Percentiles rank a stretch among this genome's conserved stretches.
These are phyloP conservation scores for Hemerocallis citrina DNA, from an alignment of 106 monocot genomes.

Conservation along the genomic window DNA sequence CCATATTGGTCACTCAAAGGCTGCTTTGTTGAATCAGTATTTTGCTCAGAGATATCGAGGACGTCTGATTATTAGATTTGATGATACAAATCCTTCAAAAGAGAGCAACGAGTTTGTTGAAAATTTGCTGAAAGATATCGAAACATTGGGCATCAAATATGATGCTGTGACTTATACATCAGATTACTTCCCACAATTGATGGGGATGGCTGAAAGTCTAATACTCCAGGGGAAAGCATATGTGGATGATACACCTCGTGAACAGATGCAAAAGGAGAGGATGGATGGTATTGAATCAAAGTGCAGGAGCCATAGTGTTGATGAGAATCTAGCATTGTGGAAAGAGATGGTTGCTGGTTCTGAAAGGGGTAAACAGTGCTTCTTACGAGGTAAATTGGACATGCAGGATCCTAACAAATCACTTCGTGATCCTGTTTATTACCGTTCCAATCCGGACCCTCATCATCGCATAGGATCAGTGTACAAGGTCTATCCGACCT, in stretches of 20 bases:
- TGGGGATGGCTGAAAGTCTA: constrained; percentile 84
- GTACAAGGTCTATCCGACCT: constrained; percentile 93
- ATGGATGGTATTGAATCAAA: constrained; percentile 97
- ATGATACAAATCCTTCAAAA: constrained; percentile 98
- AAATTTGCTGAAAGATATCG: constrained; percentile 72
- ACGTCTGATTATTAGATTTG: constrained; percentile 73
- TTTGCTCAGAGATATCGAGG: constrained; percentile 82
- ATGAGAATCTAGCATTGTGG: constrained; percentile 78
- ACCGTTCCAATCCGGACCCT: constrained; percentile 66
- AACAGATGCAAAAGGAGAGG: constrained; percentile 92
- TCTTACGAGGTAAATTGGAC: constrained; percentile 81
- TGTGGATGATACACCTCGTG: constrained; percentile 90
- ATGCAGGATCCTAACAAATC: constrained; percentile 97
- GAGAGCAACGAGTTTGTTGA: constrained; percentile 97
- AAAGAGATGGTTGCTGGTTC: constrained; percentile 88
- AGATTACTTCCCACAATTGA: constrained; percentile 65
- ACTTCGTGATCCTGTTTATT: constrained; percentile 89
- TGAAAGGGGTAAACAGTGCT: constrained; percentile 82
- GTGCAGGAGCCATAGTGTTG: constrained; percentile 58
- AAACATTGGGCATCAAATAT: constrained; percentile 83
- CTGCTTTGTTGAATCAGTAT: constrained; percentile 86
- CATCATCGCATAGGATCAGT: constrained; percentile 87
- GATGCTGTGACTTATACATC: constrained; percentile 84
- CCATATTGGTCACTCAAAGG: constrained; percentile 96
- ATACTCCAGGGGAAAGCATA: constrained; percentile 80